Evolutionary conservation across 2,329 filamentous ascomycete genomes (phyloP), one percentile per base, ranked within the genome.

Genomic region (Harringtonia lauricola): DNA sequence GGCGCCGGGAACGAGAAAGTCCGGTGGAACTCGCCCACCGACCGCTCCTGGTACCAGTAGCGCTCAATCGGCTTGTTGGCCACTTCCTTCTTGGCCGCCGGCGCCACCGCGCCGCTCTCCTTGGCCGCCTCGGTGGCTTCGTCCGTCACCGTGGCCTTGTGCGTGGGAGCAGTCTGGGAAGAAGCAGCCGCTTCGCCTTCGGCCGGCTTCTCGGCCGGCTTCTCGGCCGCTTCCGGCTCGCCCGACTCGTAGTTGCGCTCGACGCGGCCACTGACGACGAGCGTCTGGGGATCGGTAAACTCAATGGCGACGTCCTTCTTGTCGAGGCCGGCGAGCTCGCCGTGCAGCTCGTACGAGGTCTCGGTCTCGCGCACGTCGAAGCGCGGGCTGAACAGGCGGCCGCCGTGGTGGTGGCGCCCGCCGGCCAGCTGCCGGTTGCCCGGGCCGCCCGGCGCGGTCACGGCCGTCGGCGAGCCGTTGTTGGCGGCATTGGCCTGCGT

Each of bases 281-380:
- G 66, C 15, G 83, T 88, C 64, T 85, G 80, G 35, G 73, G 68
- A 58, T 90, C 84, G 46, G 77, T 80, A 70, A 89, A 90, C 57
- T 90, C 84, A 57, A 90, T 83, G 58, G 73, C 68, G 56, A 92
- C 68, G 55, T 88, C 70, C 54, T 85, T 78, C 64, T 86, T 83
- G 49, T 75, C 74, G 53, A 89, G 69, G 44, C 86, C 86, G 0
- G 85, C 81, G 7, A 90, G 76, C 62, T 90, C 85, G 55, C 85
- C 86, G 54, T 89, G 78, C 18, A 90, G 79, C 63, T 90, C 81
- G 58, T 87, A 90, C 50, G 67, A 60, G 7, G 76, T 64, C 48
- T 73, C 72, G 13, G 73, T 75, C 66, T 92, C 86, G 59, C 76
- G 80, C 49, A 89, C 71, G 55, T 90, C 85, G 57, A 90, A 90